Conservation (phyloP, 352 stramenopile genomes). For the Globisporangium middletonii region DNA sequence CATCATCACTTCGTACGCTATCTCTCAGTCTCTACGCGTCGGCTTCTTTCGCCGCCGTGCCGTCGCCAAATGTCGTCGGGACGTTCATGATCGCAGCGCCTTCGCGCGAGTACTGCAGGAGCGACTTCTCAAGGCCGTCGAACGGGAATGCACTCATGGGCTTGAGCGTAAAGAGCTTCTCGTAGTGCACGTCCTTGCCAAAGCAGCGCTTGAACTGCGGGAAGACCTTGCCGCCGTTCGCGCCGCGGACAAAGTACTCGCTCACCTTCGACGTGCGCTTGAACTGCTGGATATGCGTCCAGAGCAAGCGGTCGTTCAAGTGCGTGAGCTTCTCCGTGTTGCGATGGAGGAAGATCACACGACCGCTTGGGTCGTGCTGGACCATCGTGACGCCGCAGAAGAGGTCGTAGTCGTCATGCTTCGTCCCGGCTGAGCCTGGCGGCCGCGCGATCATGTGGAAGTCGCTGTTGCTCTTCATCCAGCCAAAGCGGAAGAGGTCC, state of each 20-base stretch:
- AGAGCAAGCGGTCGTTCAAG: conserved; percentile 30
- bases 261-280: conserved; percentile 19
- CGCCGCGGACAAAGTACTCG: conserved; percentile 50
- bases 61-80: too few relatives aligned
- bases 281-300: conserved; percentile 52
- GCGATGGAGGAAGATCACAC: conserved; percentile 50
- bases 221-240: conserved; percentile 48
- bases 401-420: conserved; percentile 32
- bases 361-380: conserved; percentile 5
- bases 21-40: too few relatives aligned
- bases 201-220: conserved; percentile 55
- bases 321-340: conserved; percentile 61
- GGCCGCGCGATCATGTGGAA: conserved; percentile 59
- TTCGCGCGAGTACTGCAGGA: conserved; percentile 14
- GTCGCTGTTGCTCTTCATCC: conserved; percentile 48
- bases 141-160: conserved; percentile 36
- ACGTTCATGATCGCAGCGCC: too few relatives aligned
- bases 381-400: conserved; percentile 54
- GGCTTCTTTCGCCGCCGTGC: too few relatives aligned
- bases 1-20: too few relatives aligned
- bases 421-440: conserved; percentile 34
- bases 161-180: conserved; percentile 41
- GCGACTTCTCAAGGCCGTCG: conserved; percentile 25
- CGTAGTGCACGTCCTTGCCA: conserved; percentile 65
- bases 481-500: conserved; percentile 59